phyloP scores from a whole-genome alignment of 352 stramenopile genomes.

The Phytophthora fragariae region DNA sequence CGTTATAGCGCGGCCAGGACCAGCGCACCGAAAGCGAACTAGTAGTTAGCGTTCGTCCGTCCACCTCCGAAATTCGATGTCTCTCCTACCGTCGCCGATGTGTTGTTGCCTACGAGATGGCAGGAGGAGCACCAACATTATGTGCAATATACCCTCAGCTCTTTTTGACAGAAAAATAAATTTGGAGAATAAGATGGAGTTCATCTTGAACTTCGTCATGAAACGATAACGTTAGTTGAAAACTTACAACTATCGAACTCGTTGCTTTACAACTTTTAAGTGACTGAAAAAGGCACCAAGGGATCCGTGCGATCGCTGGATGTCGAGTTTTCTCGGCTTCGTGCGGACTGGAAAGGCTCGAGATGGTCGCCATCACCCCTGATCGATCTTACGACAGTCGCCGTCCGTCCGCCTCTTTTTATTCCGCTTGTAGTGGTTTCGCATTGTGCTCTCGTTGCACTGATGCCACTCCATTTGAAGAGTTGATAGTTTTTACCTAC shows the following conservation, averaged over 20 bases:
- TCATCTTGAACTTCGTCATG: not conserved
- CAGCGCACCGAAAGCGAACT: slow-evolving; percentile 23
- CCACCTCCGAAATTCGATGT: slow-evolving; percentile 11
- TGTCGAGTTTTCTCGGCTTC: not conserved
- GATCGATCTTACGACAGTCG: slow-evolving; percentile 28
- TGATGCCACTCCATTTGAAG: slow-evolving; percentile 16
- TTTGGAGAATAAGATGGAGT: not conserved
- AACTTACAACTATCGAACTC: too few species aligned
- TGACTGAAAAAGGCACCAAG: not conserved
- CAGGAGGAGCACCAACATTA: slow-evolving; percentile 1
- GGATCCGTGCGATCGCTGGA: not conserved
- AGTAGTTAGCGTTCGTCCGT: slow-evolving; percentile 13
- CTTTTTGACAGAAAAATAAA: not conserved
- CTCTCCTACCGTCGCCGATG: slow-evolving; percentile 2
- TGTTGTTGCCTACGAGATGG: slow-evolving; percentile 4
- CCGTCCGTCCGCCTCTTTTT: slow-evolving; percentile 30
- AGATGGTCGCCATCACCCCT: slow-evolving; percentile 24
- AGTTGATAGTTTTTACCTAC: not conserved
- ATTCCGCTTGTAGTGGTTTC: slow-evolving; percentile 22
- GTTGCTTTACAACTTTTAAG: too few species aligned
- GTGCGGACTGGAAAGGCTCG: slow-evolving; percentile 5
- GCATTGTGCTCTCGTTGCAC: slow-evolving; percentile 10
- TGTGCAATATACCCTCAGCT: slow-evolving; percentile 9
- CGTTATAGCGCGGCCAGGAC: slow-evolving; percentile 34
- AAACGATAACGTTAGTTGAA: not conserved